Conservation (phyloP, 2,329 filamentous ascomycete species). For the Paraconiothyrium brasiliense region DNA sequence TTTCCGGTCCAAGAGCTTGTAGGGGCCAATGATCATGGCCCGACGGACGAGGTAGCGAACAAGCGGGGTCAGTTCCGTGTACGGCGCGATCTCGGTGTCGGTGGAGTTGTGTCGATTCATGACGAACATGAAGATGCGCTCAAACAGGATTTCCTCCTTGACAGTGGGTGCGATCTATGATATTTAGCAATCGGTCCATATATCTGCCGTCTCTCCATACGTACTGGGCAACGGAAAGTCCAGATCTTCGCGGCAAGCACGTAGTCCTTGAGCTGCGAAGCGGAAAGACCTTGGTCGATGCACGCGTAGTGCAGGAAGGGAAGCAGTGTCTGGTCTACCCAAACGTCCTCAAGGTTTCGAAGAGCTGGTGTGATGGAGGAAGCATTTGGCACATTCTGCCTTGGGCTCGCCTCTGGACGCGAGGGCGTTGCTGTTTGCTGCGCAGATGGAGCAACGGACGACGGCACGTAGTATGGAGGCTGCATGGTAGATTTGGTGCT, state of each 20-base stretch:
- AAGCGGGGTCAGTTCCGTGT: background rate
- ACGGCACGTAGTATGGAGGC: background rate
- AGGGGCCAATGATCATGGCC: constrained; percentile 1
- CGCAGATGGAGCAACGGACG: background rate
- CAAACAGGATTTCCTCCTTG: background rate
- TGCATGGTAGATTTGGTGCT: background rate
- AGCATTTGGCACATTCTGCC: background rate
- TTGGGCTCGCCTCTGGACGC: background rate
- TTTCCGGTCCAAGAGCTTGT: background rate
- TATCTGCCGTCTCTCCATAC: background rate
- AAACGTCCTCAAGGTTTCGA: background rate
- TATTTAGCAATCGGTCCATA: background rate
- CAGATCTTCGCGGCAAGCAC: background rate
- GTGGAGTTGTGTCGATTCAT: background rate
- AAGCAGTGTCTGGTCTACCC: background rate
- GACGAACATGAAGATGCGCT: background rate
- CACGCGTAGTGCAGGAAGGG: background rate
- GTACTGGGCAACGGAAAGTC: background rate
- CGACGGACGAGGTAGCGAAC: background rate
- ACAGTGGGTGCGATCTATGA: background rate
- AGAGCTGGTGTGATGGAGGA: background rate
- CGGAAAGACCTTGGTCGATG: background rate
- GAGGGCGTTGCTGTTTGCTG: background rate
- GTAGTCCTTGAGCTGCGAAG: background rate
- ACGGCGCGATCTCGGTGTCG: background rate